phyloP scores from a whole-genome alignment of 2,329 filamentous ascomycete genomes.

The Septoria linicola region DNA sequence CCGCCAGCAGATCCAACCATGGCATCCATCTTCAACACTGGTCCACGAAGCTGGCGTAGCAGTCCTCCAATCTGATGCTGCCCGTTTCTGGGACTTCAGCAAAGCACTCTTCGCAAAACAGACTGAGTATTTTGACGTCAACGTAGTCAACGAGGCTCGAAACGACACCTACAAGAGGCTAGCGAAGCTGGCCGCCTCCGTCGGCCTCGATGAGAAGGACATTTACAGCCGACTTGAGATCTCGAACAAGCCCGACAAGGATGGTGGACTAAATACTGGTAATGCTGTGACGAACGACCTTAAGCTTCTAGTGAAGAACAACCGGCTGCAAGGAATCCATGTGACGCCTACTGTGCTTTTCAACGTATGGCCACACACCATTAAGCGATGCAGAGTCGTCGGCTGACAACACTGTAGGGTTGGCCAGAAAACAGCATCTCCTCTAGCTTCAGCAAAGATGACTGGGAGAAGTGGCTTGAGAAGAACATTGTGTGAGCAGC shows the following conservation, averaged over 20 bases:
- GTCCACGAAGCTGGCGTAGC: slow-evolving; percentile 81
- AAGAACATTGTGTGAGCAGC: slow-evolving; percentile 57
- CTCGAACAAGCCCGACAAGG: slow-evolving; percentile 62
- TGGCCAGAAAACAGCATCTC: slow-evolving; percentile 76
- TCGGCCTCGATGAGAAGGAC: slow-evolving; percentile 68
- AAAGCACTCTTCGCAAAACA: slow-evolving; percentile 68
- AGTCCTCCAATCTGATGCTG: slow-evolving; percentile 65
- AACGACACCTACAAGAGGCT: slow-evolving; percentile 82
- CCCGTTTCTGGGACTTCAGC: slow-evolving; percentile 79
- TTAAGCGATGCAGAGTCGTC: neutral
- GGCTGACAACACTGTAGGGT: slow-evolving; percentile 43
- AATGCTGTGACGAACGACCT: slow-evolving; percentile 83
- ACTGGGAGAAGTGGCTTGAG: slow-evolving; percentile 83
- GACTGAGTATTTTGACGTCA: slow-evolving; percentile 78
- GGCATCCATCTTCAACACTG: slow-evolving; percentile 75
- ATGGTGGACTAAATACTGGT: slow-evolving; percentile 71
- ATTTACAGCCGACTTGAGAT: slow-evolving; percentile 70
- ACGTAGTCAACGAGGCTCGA: slow-evolving; percentile 76
- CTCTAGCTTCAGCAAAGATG: slow-evolving; percentile 72
- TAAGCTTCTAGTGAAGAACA: slow-evolving; percentile 55
- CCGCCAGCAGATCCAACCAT: slow-evolving; percentile 64
- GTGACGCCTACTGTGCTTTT: slow-evolving; percentile 89
- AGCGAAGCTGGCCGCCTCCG: slow-evolving; percentile 67
- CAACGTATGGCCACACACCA: slow-evolving; percentile 52
- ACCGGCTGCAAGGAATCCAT: slow-evolving; percentile 77